phyloP scores from a whole-genome alignment of 805 yeast species.

The Candida sakaeoensis region DNA sequence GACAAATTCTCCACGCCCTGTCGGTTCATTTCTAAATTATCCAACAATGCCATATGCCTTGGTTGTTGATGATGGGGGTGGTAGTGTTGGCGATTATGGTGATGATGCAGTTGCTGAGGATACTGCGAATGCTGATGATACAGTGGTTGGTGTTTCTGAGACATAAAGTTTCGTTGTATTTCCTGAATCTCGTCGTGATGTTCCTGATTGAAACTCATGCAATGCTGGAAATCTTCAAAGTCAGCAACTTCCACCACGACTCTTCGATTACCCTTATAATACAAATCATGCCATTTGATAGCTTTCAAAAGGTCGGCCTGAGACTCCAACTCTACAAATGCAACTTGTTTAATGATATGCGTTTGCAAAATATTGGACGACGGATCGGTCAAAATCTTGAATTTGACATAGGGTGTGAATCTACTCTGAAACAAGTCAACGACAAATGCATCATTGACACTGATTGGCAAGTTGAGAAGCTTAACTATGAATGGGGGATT shows the following conservation, averaged over 20 bases:
- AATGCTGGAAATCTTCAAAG: conserved; percentile 36
- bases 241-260: conserved; percentile 39
- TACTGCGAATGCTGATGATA: not conserved
- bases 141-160: conserved; percentile 11
- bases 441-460: conserved; percentile 47
- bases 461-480: conserved; percentile 56
- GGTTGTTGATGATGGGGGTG: conserved; percentile 7
- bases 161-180: conserved; percentile 27
- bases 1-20: not conserved
- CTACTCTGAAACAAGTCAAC: conserved; percentile 62
- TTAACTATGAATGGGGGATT: conserved; percentile 65
- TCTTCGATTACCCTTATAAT: conserved; percentile 39
- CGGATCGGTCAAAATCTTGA: conserved; percentile 59
- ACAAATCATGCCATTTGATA: conserved; percentile 60
- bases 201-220: conserved; percentile 36
- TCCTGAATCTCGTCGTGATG: conserved; percentile 27
- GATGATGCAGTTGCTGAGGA: not conserved
- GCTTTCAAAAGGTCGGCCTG: conserved; percentile 54
- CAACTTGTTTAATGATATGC: conserved; percentile 47
- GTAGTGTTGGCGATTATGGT: not conserved
- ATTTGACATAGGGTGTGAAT: conserved; percentile 53
- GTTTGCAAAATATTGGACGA: conserved; percentile 32
- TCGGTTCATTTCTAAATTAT: conserved; percentile 9
- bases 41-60: conserved; percentile 12
- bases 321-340: conserved; percentile 57